Conservation (phyloP, 192 early-diverging fungal species). For the Umbelopsis sp. region DNA sequence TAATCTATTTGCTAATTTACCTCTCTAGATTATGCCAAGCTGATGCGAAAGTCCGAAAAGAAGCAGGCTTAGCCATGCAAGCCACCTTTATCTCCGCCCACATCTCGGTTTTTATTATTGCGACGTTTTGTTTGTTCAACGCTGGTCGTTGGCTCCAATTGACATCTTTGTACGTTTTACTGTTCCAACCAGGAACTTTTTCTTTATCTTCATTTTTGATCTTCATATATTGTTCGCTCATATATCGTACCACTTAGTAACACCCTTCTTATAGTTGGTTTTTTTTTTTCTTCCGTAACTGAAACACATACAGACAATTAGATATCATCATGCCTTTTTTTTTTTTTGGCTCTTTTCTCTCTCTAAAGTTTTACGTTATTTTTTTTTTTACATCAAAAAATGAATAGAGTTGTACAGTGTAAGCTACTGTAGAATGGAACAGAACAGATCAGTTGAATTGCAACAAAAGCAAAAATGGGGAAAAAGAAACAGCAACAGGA, state of each 20-base stretch:
- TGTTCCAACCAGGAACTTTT: too few relatives aligned
- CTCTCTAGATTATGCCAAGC: conserved; percentile 26
- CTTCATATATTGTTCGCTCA: too few relatives aligned
- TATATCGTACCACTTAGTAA: too few relatives aligned
- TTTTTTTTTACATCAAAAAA: background rate
- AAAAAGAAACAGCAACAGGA: background rate
- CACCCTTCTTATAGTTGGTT: too few relatives aligned
- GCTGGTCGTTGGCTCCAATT: background rate
- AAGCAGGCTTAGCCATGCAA: background rate
- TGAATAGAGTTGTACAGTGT: background rate
- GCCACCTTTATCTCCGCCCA: too few relatives aligned
- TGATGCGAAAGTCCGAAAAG: conserved; percentile 23
- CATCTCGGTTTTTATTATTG: background rate
- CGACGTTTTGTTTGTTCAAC: background rate
- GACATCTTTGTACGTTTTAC: background rate
- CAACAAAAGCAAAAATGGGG: background rate
- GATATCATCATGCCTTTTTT: background rate
- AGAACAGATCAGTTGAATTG: background rate
- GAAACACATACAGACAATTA: background rate
- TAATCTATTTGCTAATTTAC: background rate
- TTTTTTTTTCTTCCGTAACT: too few relatives aligned
- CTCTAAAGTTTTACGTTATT: background rate
- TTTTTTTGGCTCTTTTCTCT: background rate
- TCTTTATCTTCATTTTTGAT: too few relatives aligned
- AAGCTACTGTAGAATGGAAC: background rate